Conservation (phyloP, 1,284 basidiomycete genomes). For the Waitea zeae region DNA sequence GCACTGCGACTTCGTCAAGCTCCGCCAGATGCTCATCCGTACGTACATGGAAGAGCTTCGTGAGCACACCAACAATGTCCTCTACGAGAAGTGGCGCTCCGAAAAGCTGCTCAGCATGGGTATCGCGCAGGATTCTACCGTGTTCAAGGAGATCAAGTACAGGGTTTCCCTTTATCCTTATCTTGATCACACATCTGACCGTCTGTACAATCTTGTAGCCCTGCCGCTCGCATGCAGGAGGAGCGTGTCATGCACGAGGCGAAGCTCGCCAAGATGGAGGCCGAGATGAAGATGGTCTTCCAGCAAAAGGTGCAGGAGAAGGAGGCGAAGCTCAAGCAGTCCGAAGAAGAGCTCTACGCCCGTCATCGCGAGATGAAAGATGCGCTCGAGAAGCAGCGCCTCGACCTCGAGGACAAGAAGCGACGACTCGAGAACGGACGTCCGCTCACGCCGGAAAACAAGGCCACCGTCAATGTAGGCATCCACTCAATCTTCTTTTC, state of each 20-base stretch:
- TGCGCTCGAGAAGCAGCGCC: slow-evolving; percentile 89
- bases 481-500: slow-evolving; percentile 1
- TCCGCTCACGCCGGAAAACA: slow-evolving; percentile 91
- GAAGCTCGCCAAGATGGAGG: slow-evolving; percentile 97
- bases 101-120: slow-evolving; percentile 93
- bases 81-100: slow-evolving; percentile 94
- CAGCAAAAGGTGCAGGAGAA: slow-evolving; percentile 98
- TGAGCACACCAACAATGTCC: slow-evolving; percentile 83
- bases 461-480: slow-evolving; percentile 41
- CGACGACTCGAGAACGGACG: slow-evolving; percentile 86
- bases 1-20: slow-evolving; percentile 96
- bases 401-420: slow-evolving; percentile 97
- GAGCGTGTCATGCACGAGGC: slow-evolving; percentile 88
- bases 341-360: slow-evolving; percentile 93
- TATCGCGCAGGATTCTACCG: slow-evolving; percentile 87
- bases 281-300: slow-evolving; percentile 99
- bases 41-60: slow-evolving; percentile 97
- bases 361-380: slow-evolving; percentile 99
- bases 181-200: slow-evolving; percentile 7
- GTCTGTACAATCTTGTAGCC: slow-evolving; percentile 30
- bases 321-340: slow-evolving; percentile 94
- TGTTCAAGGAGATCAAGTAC: slow-evolving; percentile 97
- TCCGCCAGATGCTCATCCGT: slow-evolving; percentile 93
- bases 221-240: slow-evolving; percentile 87
- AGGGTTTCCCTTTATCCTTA: slow-evolving; percentile 13